Percentiles rank a stretch among this genome's conserved stretches.
These are phyloP conservation scores for Acrodontium crateriforme DNA, from an alignment of 2,329 filamentous ascomycete species.

Conservation along the genomic window DNA sequence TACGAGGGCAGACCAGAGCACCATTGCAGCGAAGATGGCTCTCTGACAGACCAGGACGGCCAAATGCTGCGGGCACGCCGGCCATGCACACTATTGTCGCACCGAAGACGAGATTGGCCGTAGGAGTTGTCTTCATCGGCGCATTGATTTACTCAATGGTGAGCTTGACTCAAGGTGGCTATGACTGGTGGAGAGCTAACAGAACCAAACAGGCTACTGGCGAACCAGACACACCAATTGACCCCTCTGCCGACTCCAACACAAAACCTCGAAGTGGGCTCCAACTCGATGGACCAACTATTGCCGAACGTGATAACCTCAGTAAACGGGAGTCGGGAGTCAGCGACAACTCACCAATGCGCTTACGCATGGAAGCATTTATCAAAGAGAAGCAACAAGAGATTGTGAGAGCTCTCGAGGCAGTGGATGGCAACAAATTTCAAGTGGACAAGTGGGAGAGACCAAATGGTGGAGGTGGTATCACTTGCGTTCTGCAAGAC, in stretches of 20 bases:
- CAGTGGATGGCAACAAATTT: slow-evolving; percentile 73
- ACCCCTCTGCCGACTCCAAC: slow-evolving; percentile 1
- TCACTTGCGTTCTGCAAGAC: slow-evolving; percentile 88
- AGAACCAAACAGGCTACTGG: slow-evolving; percentile 22
- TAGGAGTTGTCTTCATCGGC: slow-evolving; percentile 38
- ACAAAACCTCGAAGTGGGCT: slow-evolving; percentile 10
- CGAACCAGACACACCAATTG: slow-evolving; percentile 17
- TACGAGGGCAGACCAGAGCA: no score
- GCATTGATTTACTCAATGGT: slow-evolving; percentile 48
- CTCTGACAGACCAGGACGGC: slow-evolving; percentile 12
- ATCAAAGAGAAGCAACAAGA: slow-evolving; percentile 84
- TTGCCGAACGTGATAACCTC: slow-evolving; percentile 73
- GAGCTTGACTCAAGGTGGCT: slow-evolving; percentile 9
- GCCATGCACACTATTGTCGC: slow-evolving; percentile 23
- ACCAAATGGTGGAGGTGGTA: slow-evolving; percentile 79
- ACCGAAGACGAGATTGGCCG: slow-evolving; percentile 30
- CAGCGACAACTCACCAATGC: slow-evolving; percentile 75
- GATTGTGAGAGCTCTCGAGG: slow-evolving; percentile 72
- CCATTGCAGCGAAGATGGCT: slow-evolving; percentile 13
- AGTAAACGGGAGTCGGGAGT: slow-evolving; percentile 67
- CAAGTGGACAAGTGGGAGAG: slow-evolving; percentile 74
- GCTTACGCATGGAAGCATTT: slow-evolving; percentile 90
- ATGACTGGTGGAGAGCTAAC: background rate
- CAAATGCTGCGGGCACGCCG: slow-evolving; percentile 16
- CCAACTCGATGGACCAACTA: slow-evolving; percentile 47